phyloP scores from a whole-genome alignment of 495 filamentous ascomycete species.

The Neurospora terricola region DNA sequence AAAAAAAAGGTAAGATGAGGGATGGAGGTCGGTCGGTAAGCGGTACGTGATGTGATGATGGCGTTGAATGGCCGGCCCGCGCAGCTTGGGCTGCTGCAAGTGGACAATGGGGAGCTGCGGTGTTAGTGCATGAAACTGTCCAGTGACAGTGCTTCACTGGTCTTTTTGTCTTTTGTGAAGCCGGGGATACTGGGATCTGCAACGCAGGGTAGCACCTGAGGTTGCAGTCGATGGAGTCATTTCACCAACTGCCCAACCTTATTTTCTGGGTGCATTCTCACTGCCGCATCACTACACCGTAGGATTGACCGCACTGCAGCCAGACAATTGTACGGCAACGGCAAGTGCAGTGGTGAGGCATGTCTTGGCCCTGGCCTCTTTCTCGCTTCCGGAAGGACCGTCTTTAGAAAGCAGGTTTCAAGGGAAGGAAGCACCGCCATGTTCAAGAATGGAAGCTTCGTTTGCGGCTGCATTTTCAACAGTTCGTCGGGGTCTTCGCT shows the following conservation, averaged over 20 bases:
- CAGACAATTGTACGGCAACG: not conserved
- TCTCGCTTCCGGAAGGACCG: not conserved
- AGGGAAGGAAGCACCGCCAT: not conserved
- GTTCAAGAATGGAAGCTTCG: not conserved
- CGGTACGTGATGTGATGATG: not conserved
- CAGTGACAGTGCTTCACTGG: not conserved
- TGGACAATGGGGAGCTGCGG: not conserved
- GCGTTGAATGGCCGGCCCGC: not conserved
- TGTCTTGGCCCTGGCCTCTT: not conserved
- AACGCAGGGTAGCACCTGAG: not conserved
- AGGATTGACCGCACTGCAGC: not conserved
- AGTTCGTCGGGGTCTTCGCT: not conserved
- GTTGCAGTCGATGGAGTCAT: not conserved
- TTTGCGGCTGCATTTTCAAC: not conserved
- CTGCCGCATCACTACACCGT: not conserved
- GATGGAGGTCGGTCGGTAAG: not conserved
- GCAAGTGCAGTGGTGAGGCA: not conserved
- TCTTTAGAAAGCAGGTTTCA: not conserved
- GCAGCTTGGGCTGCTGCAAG: not conserved
- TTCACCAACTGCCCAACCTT: not conserved
- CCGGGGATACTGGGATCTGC: not conserved
- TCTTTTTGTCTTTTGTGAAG: not conserved
- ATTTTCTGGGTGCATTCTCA: not conserved
- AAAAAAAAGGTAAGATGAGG: not conserved
- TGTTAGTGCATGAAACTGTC: not conserved